A percentile compares a stretch with the other conserved stretches of the same genome.
These are phyloP conservation scores for Heterobasidion occidentale DNA, from an alignment of 1,284 basidiomycete genomes.

Conservation along the genomic window DNA sequence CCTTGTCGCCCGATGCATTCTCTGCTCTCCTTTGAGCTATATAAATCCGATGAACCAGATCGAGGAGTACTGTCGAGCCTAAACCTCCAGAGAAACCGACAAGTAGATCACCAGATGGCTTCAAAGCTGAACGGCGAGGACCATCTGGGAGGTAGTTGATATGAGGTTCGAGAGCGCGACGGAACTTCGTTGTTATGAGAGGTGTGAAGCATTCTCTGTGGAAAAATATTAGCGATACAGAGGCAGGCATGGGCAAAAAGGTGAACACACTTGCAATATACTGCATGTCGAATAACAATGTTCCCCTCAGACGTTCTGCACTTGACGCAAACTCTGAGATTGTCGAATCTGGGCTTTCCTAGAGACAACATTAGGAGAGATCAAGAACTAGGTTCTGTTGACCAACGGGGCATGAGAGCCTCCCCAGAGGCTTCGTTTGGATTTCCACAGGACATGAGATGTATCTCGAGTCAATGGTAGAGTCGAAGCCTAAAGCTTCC, in stretches of 20 bases:
- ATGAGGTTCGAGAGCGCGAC: constrained; percentile 53
- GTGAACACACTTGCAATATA: constrained; percentile 69
- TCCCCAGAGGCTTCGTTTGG: constrained; percentile 47
- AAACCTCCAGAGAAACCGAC: constrained; percentile 70
- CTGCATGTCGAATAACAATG: constrained; percentile 67
- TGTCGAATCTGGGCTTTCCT: constrained; percentile 62
- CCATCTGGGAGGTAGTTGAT: constrained; percentile 48
- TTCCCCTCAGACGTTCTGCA: constrained; percentile 61
- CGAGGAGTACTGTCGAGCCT: constrained; percentile 64
- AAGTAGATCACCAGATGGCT: constrained; percentile 58
- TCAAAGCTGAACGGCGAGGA: constrained; percentile 42
- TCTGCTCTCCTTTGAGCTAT: constrained; percentile 27
- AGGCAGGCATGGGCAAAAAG: neutral
- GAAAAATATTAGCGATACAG: neutral
- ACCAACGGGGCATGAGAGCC: constrained; percentile 57
- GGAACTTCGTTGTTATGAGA: constrained; percentile 55
- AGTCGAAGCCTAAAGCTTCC: no score
- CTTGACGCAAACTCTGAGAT: constrained; percentile 55
- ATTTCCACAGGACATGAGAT: constrained; percentile 39
- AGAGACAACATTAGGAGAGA: neutral
- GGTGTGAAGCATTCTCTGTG: constrained; percentile 61
- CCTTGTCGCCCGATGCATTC: constrained; percentile 43
- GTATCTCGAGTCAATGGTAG: no score
- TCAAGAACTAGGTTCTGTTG: neutral
- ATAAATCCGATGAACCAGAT: constrained; percentile 59